Conservation (phyloP, 2,329 filamentous ascomycete species). For the Fusarium tjaetaba region DNA sequence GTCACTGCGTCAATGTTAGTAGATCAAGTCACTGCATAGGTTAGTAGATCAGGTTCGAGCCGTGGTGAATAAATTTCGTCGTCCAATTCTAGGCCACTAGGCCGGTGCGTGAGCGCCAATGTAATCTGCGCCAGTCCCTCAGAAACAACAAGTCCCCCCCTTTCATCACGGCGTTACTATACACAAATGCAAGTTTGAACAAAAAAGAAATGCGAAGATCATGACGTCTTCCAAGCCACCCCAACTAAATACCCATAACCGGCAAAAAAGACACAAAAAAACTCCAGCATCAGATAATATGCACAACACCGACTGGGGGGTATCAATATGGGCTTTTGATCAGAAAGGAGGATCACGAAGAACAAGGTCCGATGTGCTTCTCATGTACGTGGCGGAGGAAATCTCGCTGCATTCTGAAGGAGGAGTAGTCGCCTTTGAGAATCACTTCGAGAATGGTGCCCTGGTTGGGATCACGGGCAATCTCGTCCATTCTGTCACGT, state of each 20-base stretch:
- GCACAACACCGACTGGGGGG: constrained; percentile 10
- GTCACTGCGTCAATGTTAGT: too few relatives aligned
- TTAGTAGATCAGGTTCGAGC: constrained; percentile 40
- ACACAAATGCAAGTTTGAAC: constrained; percentile 25
- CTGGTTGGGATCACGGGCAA: constrained; percentile 50
- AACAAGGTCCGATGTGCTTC: constrained; percentile 49
- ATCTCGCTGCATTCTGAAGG: constrained; percentile 75
- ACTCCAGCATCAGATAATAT: constrained; percentile 26
- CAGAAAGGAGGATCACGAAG: constrained; percentile 31
- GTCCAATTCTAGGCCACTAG: constrained; percentile 43
- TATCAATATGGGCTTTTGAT: constrained; percentile 1
- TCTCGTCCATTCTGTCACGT: constrained; percentile 64
- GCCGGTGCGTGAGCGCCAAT: constrained; percentile 22
- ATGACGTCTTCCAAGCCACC: constrained; percentile 13
- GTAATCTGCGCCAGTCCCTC: constrained; percentile 24
- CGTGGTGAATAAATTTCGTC: constrained; percentile 29
- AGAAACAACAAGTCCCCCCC: background rate
- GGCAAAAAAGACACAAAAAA: constrained; percentile 14
- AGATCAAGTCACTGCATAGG: constrained; percentile 43
- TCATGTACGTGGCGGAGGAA: constrained; percentile 66
- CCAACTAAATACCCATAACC: constrained; percentile 18
- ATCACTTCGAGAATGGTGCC: constrained; percentile 73
- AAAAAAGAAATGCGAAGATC: background rate
- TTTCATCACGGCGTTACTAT: constrained; percentile 42
- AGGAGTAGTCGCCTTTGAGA: constrained; percentile 80